Base-by-base conservation (phyloP, 2,329 filamentous ascomycete species). In the Curvularia verruculosa region DNA sequence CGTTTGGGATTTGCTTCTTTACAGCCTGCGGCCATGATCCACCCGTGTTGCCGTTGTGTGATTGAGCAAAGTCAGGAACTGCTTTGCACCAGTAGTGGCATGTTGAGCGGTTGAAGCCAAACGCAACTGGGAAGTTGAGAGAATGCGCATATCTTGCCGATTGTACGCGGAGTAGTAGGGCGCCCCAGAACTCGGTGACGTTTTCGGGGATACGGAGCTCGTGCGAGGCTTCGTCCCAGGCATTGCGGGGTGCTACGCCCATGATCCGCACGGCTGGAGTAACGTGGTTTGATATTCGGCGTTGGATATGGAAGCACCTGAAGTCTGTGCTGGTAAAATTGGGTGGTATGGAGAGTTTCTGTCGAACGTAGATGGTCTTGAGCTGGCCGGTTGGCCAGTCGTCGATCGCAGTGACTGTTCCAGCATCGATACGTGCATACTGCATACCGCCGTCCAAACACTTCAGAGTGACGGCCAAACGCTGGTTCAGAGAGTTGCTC, bases 331-430 rank as follows among this genome's bases (percentile, higher is more conserved):
- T 63, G 3, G 60, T 65, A 49, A 67, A 71, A 23, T 61, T 59
- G 9, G 55, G 54, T n/a, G 66, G 68, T 36, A 71, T 65, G 0
- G 46, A 61, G 8, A 62, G 63, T 28, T 59, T 69, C 28, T 71
- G 67, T 2, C 67, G 61, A 1, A 71, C 56, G 28, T 69, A 71
- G 2, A 71, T 63, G 3, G 63, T 67, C 12, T 61, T 61, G 2
- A 65, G 58, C n/a, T 65, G 56, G 1, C 67, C 67, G 3, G 59
- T 69, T 9, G 68, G 68, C 67, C 67, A 71, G 39, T 70, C 2
- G 78, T 70, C 1, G 85, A 75, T 0, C 81, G 85, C n/a, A 81
- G 75, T 1, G 83, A 70, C 61, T 84, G 86, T 0, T 81, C 86
- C 0, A 74, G 81, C 57, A 82, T 69, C 55, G 19, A 69, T 65